Evolutionary conservation across 495 filamentous ascomycete species (phyloP).

Genomic region (Endocarpon pusillum): DNA sequence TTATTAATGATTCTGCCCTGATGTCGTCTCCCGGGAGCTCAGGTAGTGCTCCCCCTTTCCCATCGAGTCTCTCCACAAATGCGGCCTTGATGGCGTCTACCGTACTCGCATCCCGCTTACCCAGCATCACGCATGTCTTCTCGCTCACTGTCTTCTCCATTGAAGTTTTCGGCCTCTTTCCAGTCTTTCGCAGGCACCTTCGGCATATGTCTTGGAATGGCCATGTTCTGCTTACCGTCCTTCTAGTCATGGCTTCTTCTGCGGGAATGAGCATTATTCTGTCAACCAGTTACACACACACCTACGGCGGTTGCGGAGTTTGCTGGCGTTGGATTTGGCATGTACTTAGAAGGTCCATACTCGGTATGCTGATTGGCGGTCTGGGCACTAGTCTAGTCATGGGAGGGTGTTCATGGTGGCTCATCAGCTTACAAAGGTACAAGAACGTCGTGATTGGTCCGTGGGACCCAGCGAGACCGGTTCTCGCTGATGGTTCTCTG

Average conservation of each 20-base stretch:
- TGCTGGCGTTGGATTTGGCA: no score
- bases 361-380: constrained; percentile 56
- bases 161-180: constrained; percentile 92
- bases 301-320: constrained; percentile 45
- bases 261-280: constrained; percentile 60
- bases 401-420: constrained; percentile 94
- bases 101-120: constrained; percentile 73
- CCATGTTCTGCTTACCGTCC: constrained; percentile 58
- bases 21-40: constrained; percentile 15
- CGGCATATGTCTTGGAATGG: constrained; percentile 70
- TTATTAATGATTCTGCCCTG: constrained; percentile 24
- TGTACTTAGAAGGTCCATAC: constrained; percentile 37
- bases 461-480: constrained; percentile 90
- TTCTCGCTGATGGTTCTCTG: no score
- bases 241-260: constrained; percentile 63
- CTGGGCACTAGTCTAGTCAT: constrained; percentile 56
- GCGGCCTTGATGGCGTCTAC: constrained; percentile 90
- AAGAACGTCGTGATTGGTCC: constrained; percentile 98
- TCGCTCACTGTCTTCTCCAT: constrained; percentile 89
- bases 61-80: constrained; percentile 82
- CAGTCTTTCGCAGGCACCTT: constrained; percentile 78
- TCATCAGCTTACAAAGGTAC: constrained; percentile 92
- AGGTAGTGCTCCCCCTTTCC: constrained; percentile 38
- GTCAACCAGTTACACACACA: constrained; percentile 35
- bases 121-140: constrained; percentile 85